These are phyloP conservation scores for Blastocystis sp. DNA, from an alignment of 352 stramenopile genomes.

Conservation along the genomic window DNA sequence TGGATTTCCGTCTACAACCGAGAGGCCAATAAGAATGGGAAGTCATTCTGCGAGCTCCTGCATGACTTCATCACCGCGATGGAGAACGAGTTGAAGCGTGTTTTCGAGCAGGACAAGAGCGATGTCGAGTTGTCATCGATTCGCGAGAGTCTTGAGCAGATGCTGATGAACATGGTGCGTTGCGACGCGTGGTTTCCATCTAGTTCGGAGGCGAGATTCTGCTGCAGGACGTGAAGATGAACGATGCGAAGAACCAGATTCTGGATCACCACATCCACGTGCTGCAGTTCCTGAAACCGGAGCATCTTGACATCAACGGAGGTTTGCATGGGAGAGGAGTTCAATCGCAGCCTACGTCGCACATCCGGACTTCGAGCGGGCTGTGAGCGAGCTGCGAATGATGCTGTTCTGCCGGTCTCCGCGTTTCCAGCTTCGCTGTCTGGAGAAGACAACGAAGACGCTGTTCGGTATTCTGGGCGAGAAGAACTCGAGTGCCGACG, in stretches of 20 bases:
- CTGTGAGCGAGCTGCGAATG: neutral
- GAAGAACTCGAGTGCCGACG: neutral
- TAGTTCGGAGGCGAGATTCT: neutral
- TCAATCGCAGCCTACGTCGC: neutral
- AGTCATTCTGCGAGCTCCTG: neutral
- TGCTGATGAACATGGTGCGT: slow-evolving; percentile 9
- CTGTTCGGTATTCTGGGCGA: neutral
- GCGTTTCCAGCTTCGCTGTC: neutral
- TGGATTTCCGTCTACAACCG: slow-evolving; percentile 6
- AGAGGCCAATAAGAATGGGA: neutral
- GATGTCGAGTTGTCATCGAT: neutral
- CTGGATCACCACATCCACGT: slow-evolving; percentile 21
- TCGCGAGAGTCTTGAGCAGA: neutral
- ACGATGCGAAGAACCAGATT: neutral
- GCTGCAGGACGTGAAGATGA: neutral
- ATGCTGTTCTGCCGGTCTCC: slow-evolving; percentile 12
- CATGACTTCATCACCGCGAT: neutral
- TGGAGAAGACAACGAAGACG: neutral
- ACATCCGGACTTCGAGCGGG: neutral
- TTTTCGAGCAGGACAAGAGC: neutral
- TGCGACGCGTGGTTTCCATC: neutral
- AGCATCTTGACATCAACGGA: neutral
- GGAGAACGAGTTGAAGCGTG: neutral
- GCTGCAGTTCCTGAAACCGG: neutral
- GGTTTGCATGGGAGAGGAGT: neutral